Conservation (phyloP, 345 rosid species). For the Moricandia moricandioides region DNA sequence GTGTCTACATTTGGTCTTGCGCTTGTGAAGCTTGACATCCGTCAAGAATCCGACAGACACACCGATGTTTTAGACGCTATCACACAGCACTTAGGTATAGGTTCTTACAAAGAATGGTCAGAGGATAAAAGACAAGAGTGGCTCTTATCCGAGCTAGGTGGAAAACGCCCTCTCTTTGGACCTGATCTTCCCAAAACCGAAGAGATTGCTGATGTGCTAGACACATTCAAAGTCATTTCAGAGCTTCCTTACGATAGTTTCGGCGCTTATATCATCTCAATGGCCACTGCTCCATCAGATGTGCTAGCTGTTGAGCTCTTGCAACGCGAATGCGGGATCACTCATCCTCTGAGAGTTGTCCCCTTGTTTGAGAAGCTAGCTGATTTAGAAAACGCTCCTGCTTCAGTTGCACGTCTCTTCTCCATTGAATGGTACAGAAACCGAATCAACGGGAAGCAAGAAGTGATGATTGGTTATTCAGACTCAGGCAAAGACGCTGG, state of each 20-base stretch:
- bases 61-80: conserved; percentile 92
- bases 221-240: conserved; percentile 76
- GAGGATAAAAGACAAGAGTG: conserved; percentile 83
- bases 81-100: conserved; percentile 70
- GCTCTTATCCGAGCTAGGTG: conserved; percentile 85
- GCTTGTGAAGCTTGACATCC: conserved; percentile 86
- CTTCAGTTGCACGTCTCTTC: conserved; percentile 87
- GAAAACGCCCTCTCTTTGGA: conserved; percentile 95
- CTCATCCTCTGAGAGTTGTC: conserved; percentile 81
- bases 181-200: conserved; percentile 92
- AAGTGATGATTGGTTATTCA: conserved; percentile 97
- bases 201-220: conserved; percentile 82
- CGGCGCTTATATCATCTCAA: conserved; percentile 93
- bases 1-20: conserved; percentile 97
- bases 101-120: conserved; percentile 86
- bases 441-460: conserved; percentile 87
- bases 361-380: conserved; percentile 95
- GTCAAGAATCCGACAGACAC: conserved; percentile 95
- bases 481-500: conserved; percentile 99
- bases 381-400: conserved; percentile 93
- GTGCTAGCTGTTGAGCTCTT: conserved; percentile 93
- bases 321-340: conserved; percentile 87
- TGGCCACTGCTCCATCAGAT: conserved; percentile 94
- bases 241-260: conserved; percentile 85
- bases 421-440: conserved; percentile 90